Base-by-base conservation (phyloP, 1,284 basidiomycete genomes). In the Athelia sp. region DNA sequence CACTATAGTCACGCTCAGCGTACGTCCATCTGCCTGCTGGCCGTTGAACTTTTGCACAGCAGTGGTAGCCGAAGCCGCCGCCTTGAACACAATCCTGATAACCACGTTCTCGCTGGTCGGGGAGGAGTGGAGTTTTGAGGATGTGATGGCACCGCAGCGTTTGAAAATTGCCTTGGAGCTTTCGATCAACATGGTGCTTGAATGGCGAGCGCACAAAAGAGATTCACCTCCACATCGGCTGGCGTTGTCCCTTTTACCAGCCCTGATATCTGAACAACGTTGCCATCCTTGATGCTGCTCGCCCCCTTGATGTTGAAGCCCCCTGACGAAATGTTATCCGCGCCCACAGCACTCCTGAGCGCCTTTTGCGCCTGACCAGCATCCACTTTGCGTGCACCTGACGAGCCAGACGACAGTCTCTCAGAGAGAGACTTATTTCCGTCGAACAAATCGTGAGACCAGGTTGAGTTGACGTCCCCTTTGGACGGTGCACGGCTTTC, bases 21-120 rank as follows among this genome's bases (percentile, higher is more conserved):
- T 76, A 52, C 85, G 83, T 0, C 91, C 91, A 54, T 94, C 91
- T 1, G 91, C 91, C 10, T 84, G 81, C 57, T 89, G 86, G 38
- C 82, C 82, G 66, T 94, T 69, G 65, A 90, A 94, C 58, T 84
- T 83, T 56, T 75, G 62, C 2, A 93, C 82, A 4, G 90, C 86
- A 3, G 75, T 72, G 17, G 78, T 69, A 0, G 91, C 91, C 35
- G 84, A 75, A 0, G 74, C 65, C 6, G 82, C 67, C 43, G 73
- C 71, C 58, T 90, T 85, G 72, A 88, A 86, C 15, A 86, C 86
- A 19, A 93, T 70, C 21, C 88, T 81, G 45, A 93, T 86, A 2
- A 74, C 66, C 8, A 87, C 81, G 36, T 79, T 74, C 11, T 71
- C 66, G 11, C 62, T 63, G 19, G 68, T 61, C 35, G 63, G 58